Conservation (phyloP, 2,329 filamentous ascomycete species). For the Talaromyces sp. region DNA sequence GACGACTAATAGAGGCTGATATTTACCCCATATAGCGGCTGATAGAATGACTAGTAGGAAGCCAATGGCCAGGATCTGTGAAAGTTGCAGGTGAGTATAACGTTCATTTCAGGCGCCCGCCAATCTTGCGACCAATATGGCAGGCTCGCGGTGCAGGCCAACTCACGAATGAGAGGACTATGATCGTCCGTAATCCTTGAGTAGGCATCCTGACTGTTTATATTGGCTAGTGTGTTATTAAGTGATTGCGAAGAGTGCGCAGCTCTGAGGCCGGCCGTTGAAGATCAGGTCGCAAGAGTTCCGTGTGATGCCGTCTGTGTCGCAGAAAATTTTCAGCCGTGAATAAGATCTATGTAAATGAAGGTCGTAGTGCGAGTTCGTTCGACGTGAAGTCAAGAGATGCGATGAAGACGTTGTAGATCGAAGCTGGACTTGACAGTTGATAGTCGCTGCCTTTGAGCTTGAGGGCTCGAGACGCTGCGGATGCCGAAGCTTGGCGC, state of each 20-base stretch:
- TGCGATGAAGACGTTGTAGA: not conserved
- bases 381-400: not conserved
- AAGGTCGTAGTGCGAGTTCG: not conserved
- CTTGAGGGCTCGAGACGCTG: constrained; percentile 7
- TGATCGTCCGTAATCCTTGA: constrained; percentile 91
- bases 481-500: constrained; percentile 14
- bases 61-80: constrained; percentile 84
- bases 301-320: not conserved
- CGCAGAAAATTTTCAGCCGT: not conserved
- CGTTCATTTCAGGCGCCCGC: not conserved
- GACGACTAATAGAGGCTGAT: constrained; percentile 92
- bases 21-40: constrained; percentile 90
- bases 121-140: not conserved
- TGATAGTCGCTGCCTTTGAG: not conserved
- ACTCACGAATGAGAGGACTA: constrained; percentile 90
- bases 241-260: constrained; percentile 1
- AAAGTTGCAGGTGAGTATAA: not conserved
- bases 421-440: not conserved
- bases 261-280: constrained; percentile 4
- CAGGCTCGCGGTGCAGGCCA: not conserved
- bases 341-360: not conserved
- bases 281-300: not conserved
- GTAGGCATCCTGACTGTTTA: constrained; percentile 56
- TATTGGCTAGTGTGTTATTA: constrained; percentile 21
- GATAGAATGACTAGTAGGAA: constrained; percentile 99